These are phyloP conservation scores for Peribolospora baueri DNA, from an alignment of 768 basidiomycete species.

Conservation along the genomic window DNA sequence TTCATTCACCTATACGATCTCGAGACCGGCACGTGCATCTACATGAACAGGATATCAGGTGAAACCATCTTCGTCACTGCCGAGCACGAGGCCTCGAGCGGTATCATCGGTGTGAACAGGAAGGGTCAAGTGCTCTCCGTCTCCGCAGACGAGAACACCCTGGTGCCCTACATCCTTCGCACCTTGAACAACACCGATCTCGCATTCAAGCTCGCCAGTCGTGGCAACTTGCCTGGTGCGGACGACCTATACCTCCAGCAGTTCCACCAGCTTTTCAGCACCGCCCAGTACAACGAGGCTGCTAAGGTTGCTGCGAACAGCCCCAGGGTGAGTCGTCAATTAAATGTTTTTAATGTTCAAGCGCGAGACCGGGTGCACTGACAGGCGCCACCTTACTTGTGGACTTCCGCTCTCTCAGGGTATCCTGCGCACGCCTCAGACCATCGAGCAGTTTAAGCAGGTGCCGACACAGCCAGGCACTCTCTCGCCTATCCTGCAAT, in stretches of 20 bases:
- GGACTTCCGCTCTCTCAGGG: slow-evolving; percentile 31
- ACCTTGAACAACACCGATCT: slow-evolving; percentile 92
- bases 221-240: slow-evolving; percentile 86
- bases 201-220: slow-evolving; percentile 89
- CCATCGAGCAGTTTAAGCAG: slow-evolving; percentile 92
- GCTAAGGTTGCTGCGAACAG: slow-evolving; percentile 97
- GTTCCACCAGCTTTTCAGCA: slow-evolving; percentile 70
- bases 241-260: slow-evolving; percentile 90
- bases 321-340: slow-evolving; percentile 38
- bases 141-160: slow-evolving; percentile 82
- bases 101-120: slow-evolving; percentile 98
- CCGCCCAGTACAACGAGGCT: slow-evolving; percentile 72
- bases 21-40: slow-evolving; percentile 86
- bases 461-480: slow-evolving; percentile 76
- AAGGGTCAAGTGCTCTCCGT: slow-evolving; percentile 87
- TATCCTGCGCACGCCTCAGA: slow-evolving; percentile 74
- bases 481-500: slow-evolving; percentile 84
- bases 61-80: slow-evolving; percentile 99
- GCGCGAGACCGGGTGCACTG: background rate
- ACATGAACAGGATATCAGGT: slow-evolving; percentile 99
- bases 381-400: background rate
- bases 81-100: slow-evolving; percentile 75
- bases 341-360: background rate
- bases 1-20: slow-evolving; percentile 99
- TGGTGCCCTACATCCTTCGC: slow-evolving; percentile 79